Evolutionary conservation across 306 rosid genomes (phyloP).

Genomic region (Gynostemma pentaphyllum): DNA sequence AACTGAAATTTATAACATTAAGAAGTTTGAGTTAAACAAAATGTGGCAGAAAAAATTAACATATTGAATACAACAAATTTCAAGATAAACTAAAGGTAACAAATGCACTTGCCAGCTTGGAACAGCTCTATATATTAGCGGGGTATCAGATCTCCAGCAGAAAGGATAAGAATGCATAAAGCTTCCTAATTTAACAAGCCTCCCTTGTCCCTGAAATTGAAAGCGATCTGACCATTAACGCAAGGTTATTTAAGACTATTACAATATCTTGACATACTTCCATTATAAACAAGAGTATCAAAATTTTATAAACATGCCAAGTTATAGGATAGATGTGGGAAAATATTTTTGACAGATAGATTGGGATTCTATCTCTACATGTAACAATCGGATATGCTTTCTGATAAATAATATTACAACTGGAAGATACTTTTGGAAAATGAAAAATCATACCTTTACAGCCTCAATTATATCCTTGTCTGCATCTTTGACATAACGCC

Average conservation of each 20-base stretch:
- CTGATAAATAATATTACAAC: not conserved
- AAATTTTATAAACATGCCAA: too few species aligned
- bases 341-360: not conserved
- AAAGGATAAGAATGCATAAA: slow-evolving; percentile 83
- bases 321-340: not conserved
- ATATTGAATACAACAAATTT: not conserved
- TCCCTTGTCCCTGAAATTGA: slow-evolving; percentile 64
- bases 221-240: slow-evolving; percentile 4
- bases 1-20: not conserved
- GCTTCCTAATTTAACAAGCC: slow-evolving; percentile 68
- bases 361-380: not conserved
- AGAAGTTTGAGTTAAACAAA: not conserved
- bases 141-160: slow-evolving; percentile 89
- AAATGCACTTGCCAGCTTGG: slow-evolving; percentile 70
- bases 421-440: not conserved
- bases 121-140: slow-evolving; percentile 91
- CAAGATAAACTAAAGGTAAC: not conserved
- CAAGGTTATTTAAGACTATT: not conserved
- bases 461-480: slow-evolving; percentile 81
- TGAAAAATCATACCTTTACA: slow-evolving; percentile 42
- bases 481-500: slow-evolving; percentile 75
- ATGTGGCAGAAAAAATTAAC: not conserved
- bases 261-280: not conserved
- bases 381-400: not conserved
- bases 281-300: too few species aligned